A percentile compares a stretch with the other conserved stretches of the same genome.
phyloP scores from a whole-genome alignment of 768 basidiomycete genomes.

The Trametes maxima region DNA sequence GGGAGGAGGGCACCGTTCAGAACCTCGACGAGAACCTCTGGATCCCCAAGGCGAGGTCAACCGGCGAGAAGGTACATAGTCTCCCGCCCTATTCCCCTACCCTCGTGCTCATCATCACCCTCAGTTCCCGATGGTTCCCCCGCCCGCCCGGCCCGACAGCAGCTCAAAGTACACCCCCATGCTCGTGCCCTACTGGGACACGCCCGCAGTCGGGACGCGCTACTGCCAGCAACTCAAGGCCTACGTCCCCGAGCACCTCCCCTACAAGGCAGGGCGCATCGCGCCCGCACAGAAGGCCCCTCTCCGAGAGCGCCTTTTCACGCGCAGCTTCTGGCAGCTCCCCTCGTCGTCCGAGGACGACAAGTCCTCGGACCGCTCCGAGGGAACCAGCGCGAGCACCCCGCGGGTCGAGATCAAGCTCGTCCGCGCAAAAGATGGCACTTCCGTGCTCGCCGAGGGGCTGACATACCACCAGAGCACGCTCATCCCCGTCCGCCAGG shows the following conservation, averaged over 20 bases:
- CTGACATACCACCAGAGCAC: constrained; percentile 22
- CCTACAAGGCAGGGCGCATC: constrained; percentile 22
- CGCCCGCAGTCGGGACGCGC: constrained; percentile 20
- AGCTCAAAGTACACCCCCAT: not conserved
- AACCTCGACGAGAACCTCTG: constrained; percentile 2
- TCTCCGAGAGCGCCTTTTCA: constrained; percentile 15
- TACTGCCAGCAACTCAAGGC: constrained; percentile 26
- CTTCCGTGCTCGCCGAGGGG: constrained; percentile 17
- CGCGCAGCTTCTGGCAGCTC: constrained; percentile 19
- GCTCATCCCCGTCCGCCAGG: constrained; percentile 21
- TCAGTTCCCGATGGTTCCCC: constrained; percentile 15
- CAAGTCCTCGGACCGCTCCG: not conserved
- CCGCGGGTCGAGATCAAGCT: constrained; percentile 13
- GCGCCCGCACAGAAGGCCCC: constrained; percentile 12
- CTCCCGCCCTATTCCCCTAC: not conserved
- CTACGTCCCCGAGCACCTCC: constrained; percentile 23
- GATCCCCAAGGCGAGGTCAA: constrained; percentile 18
- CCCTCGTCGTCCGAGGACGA: constrained; percentile 10
- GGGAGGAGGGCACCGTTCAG: constrained; percentile 9
- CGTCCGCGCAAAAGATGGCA: constrained; percentile 9
- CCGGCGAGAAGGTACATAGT: constrained; percentile 10
- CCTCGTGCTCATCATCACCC: not conserved
- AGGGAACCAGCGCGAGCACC: not conserved
- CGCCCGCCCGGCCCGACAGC: constrained; percentile 5
- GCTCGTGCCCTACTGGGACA: not conserved